Conservation (phyloP, 495 filamentous ascomycete species). For the Daldinia bambusicola region DNA sequence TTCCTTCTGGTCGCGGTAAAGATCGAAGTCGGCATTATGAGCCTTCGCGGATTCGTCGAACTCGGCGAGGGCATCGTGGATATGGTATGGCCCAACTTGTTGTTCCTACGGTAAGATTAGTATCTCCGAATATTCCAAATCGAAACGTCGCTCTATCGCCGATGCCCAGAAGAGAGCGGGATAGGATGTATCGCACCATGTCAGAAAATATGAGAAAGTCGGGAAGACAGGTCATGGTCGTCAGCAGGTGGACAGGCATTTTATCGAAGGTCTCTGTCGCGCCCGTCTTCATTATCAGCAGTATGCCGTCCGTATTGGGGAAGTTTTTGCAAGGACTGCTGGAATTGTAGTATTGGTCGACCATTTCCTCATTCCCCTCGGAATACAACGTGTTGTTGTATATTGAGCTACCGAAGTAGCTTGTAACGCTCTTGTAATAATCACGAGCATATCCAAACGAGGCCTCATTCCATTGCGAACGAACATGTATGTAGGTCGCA, state of each 20-base stretch:
- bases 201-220: slow-evolving; percentile 65
- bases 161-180: background rate
- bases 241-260: slow-evolving; percentile 60
- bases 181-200: slow-evolving; percentile 40
- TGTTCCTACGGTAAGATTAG: slow-evolving; percentile 50
- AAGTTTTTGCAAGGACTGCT: slow-evolving; percentile 46
- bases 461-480: slow-evolving; percentile 38
- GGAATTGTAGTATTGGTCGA: slow-evolving; percentile 45
- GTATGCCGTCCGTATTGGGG: slow-evolving; percentile 45
- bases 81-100: slow-evolving; percentile 54
- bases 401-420: slow-evolving; percentile 39
- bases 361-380: slow-evolving; percentile 39
- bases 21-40: slow-evolving; percentile 57
- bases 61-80: slow-evolving; percentile 61
- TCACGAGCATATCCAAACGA: slow-evolving; percentile 46
- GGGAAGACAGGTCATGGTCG: slow-evolving; percentile 55
- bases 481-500: slow-evolving; percentile 36
- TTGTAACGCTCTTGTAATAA: slow-evolving; percentile 45
- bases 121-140: slow-evolving; percentile 1
- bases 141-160: background rate
- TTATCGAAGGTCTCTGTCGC: slow-evolving; percentile 60
- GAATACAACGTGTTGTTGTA: slow-evolving; percentile 48
- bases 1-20: slow-evolving; percentile 58
- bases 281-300: slow-evolving; percentile 61
- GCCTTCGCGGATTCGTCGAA: slow-evolving; percentile 50